Base-by-base conservation (phyloP, 495 filamentous ascomycete genomes). In the Talaromyces wortmannii region DNA sequence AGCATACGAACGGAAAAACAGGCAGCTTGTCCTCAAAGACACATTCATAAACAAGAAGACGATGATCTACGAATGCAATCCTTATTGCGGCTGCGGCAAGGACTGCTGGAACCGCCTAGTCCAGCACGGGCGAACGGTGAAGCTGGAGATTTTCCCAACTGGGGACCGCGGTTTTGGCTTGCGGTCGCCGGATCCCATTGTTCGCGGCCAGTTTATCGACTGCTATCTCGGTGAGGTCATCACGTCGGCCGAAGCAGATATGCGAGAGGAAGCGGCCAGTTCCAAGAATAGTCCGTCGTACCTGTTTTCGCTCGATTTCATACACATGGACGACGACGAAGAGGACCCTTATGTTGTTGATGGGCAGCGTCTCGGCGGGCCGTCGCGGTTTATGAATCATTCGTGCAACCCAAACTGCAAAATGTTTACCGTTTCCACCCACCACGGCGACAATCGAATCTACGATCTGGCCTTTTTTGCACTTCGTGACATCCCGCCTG, bases 391-490 rank as follows among this genome's bases (percentile, higher is more conserved):
- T 58, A 85, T 87, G 56, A 87, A 87, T 51, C 84, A 87, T 53
- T 83, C 79, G 3, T 87, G 84, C 65, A 81, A 84, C 15, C 83
- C 84, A 0, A 87, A 96, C 61, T 85, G 90, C 68, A 80, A 86
- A 31, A 88, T 91, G 52, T 90, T 92, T 59, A 84, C 90, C 0
- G 88, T 94, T 0, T 89, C 90, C 7, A 85, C 83, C 15, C 89
- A 90, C 58, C 85, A 88, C 47, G 78, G 81, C 4, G 89, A 96
- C 56, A 76, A 82, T 30, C 75, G 79, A 12, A 73, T 96, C 10
- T 95, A 97, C 62, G 87, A 96, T 55, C 71, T 98, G 3, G 92
- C 90, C 0, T 84, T 97, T 57, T 98, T 98, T 58, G 88, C 92
- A 0, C 70, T 83, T 6, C 64, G 77, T 7, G 82, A 88, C 33